These are phyloP conservation scores for Neurospora sp. DNA, from an alignment of 2,329 filamentous ascomycete genomes.

Conservation along the genomic window DNA sequence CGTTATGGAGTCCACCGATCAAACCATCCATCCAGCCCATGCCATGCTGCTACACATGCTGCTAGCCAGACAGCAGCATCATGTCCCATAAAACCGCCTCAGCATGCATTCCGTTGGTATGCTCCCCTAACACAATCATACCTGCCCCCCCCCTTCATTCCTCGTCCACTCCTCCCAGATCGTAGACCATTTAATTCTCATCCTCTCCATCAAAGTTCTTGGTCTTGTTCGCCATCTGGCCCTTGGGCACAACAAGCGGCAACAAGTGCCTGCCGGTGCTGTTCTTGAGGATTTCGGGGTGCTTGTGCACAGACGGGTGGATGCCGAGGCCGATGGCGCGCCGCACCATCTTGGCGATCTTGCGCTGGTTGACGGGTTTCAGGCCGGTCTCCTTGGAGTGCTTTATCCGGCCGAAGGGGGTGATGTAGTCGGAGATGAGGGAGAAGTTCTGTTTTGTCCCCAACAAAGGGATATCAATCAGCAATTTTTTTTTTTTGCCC, in stretches of 20 bases:
- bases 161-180: not conserved
- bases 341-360: conserved; percentile 84
- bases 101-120: not conserved
- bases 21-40: not conserved
- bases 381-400: conserved; percentile 67
- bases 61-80: not conserved
- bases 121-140: too few relatives aligned
- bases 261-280: conserved; percentile 12
- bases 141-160: not conserved
- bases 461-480: too few relatives aligned
- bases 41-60: not conserved
- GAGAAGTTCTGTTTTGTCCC: conserved; percentile 64
- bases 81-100: not conserved
- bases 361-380: conserved; percentile 81
- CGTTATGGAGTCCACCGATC: not conserved
- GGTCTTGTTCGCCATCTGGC: not conserved
- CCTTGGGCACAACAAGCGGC: conserved; percentile 14
- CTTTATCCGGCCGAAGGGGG: conserved; percentile 74
- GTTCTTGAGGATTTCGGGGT: conserved; percentile 62
- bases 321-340: conserved; percentile 81
- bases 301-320: conserved; percentile 81
- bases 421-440: conserved; percentile 82
- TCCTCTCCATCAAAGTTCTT: not conserved
- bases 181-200: not conserved
- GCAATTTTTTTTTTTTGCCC: not conserved